Conservation (phyloP, 1,139 yeast genomes). For the Hemisphaericaspora xylanilytica region DNA sequence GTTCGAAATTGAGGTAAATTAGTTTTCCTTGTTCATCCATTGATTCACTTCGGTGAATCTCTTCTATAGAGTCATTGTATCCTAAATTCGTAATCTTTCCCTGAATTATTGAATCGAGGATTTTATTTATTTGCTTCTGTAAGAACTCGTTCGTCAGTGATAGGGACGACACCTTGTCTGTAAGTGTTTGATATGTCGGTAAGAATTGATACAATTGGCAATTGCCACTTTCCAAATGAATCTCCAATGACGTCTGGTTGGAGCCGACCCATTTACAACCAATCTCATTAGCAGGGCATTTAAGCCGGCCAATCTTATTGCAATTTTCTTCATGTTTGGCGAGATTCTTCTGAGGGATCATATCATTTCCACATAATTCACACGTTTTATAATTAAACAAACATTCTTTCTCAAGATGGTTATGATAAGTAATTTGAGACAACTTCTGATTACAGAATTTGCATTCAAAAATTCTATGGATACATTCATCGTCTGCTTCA, state of each 20-base stretch:
- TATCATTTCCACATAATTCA: constrained; percentile 40
- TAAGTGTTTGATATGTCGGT: constrained; percentile 27
- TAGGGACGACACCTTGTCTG: constrained; percentile 19
- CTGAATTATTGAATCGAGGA: constrained; percentile 48
- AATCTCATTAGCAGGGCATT: constrained; percentile 41
- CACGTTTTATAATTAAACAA: constrained; percentile 38
- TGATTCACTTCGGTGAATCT: constrained; percentile 31
- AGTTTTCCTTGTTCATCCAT: constrained; percentile 31
- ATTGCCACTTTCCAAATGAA: constrained; percentile 31
- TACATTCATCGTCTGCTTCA: constrained; percentile 20
- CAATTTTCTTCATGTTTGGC: constrained; percentile 38
- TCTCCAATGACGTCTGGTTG: constrained; percentile 38
- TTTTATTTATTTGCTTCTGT: constrained; percentile 44
- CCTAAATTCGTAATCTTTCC: constrained; percentile 55
- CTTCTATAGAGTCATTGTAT: constrained; percentile 47
- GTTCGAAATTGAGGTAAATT: constrained; percentile 35
- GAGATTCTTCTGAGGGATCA: constrained; percentile 35
- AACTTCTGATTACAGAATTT: constrained; percentile 37
- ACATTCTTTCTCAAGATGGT: constrained; percentile 43
- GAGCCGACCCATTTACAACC: constrained; percentile 45
- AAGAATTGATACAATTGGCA: constrained; percentile 35
- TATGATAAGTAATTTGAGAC: constrained; percentile 26
- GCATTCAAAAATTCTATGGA: constrained; percentile 40
- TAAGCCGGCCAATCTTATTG: constrained; percentile 28
- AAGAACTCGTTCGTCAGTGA: constrained; percentile 28